Percentiles rank a stretch among this genome's conserved stretches.
Conservation (phyloP, 2,329 filamentous ascomycete species). For the Harringtonia aguacate region DNA sequence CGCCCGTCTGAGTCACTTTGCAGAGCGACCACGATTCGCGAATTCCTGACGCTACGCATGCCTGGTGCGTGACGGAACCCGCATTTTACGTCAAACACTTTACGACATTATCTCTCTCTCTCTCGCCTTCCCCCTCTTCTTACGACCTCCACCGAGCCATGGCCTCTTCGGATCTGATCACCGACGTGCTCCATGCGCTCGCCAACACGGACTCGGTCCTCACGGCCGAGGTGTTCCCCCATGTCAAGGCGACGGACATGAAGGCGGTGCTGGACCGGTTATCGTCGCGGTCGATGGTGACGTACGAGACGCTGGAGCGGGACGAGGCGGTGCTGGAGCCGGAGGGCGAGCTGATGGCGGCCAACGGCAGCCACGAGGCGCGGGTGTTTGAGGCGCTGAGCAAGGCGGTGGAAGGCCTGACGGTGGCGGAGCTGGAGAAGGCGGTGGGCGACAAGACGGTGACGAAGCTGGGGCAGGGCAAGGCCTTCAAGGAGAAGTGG, state of each 20-base stretch:
- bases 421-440: slow-evolving; percentile 62
- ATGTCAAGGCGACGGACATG: slow-evolving; percentile 53
- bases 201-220: slow-evolving; percentile 52
- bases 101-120: too few relatives aligned
- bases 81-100: too few relatives aligned
- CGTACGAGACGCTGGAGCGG: slow-evolving; percentile 71
- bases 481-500: slow-evolving; percentile 79
- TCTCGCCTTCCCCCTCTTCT: too few relatives aligned
- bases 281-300: slow-evolving; percentile 73
- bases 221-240: slow-evolving; percentile 60
- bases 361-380: slow-evolving; percentile 71
- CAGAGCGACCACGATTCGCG: background rate
- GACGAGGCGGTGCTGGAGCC: slow-evolving; percentile 68
- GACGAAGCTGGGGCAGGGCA: slow-evolving; percentile 80
- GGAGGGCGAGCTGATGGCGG: slow-evolving; percentile 61
- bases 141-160: slow-evolving; percentile 5
- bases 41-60: background rate
- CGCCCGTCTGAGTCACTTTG: slow-evolving; percentile 5
- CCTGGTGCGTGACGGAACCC: too few relatives aligned
- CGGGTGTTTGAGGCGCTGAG: slow-evolving; percentile 69
- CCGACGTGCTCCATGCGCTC: slow-evolving; percentile 55
- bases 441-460: slow-evolving; percentile 62
- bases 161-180: slow-evolving; percentile 43
- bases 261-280: slow-evolving; percentile 87
- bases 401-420: slow-evolving; percentile 66